Percentiles rank a stretch among this genome's conserved stretches.
Conservation (phyloP, 2,329 filamentous ascomycete species). For the Coniochaeta ligniaria region DNA sequence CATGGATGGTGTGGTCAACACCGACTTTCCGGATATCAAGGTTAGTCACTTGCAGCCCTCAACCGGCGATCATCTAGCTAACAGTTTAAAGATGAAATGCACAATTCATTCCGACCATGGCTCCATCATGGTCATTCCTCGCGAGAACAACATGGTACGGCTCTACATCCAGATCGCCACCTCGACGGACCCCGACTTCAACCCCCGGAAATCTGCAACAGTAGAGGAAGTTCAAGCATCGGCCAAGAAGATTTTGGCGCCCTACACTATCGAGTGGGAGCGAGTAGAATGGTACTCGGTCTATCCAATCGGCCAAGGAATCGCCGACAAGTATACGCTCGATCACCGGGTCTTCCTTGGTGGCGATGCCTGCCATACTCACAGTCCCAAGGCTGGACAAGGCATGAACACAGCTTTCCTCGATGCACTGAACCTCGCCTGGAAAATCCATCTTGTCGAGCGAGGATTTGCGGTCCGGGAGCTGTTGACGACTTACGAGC, state of each 20-base stretch:
- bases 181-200: slow-evolving; percentile 53
- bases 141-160: slow-evolving; percentile 61
- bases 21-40: slow-evolving; percentile 72
- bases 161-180: slow-evolving; percentile 63
- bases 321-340: slow-evolving; percentile 59
- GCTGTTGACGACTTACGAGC: slow-evolving; percentile 78
- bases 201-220: slow-evolving; percentile 56
- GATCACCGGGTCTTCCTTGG: slow-evolving; percentile 67
- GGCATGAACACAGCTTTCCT: slow-evolving; percentile 77
- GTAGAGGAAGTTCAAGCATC: slow-evolving; percentile 56
- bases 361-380: slow-evolving; percentile 74
- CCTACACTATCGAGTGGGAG: slow-evolving; percentile 62
- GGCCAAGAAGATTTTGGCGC: slow-evolving; percentile 57
- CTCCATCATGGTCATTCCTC: slow-evolving; percentile 74
- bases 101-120: slow-evolving; percentile 69
- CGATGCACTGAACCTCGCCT: slow-evolving; percentile 83
- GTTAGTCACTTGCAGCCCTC: slow-evolving; percentile 27
- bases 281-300: slow-evolving; percentile 68
- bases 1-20: slow-evolving; percentile 66
- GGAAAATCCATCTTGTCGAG: slow-evolving; percentile 93
- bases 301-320: slow-evolving; percentile 70
- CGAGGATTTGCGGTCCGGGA: slow-evolving; percentile 69
- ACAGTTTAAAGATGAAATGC: slow-evolving; percentile 58
- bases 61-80: slow-evolving; percentile 27
- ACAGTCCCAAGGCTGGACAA: slow-evolving; percentile 66